phyloP scores from a whole-genome alignment of 2,329 filamentous ascomycete genomes.

The Colletotrichum lentis region DNA sequence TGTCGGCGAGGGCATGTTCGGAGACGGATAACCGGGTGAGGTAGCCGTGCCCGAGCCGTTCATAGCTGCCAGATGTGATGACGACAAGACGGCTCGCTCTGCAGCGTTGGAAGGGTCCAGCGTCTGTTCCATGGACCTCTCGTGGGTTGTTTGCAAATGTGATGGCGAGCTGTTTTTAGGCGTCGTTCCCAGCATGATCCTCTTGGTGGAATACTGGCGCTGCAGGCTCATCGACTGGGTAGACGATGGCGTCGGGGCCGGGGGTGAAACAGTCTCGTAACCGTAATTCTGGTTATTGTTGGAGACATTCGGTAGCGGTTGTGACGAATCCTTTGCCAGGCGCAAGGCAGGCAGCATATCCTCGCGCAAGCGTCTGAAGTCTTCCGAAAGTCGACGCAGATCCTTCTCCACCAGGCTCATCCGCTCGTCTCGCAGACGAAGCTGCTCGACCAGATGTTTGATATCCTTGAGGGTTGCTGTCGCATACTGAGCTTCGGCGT shows the following conservation, averaged over 20 bases:
- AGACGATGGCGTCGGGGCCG: conserved; percentile 64
- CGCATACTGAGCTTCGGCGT: conserved; percentile 84
- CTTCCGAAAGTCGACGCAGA: conserved; percentile 82
- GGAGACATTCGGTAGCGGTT: conserved; percentile 66
- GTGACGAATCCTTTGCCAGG: conserved; percentile 88
- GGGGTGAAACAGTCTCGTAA: conserved; percentile 67
- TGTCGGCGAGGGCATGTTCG: conserved; percentile 75
- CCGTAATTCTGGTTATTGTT: conserved; percentile 54
- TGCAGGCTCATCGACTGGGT: conserved; percentile 65
- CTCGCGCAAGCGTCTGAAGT: conserved; percentile 87
- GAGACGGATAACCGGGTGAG: conserved; percentile 64
- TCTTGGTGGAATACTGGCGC: conserved; percentile 78
- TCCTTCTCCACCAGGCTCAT: conserved; percentile 86
- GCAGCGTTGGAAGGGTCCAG: conserved; percentile 75
- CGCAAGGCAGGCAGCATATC: conserved; percentile 91
- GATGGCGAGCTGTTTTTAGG: conserved; percentile 82
- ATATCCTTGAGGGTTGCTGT: conserved; percentile 94
- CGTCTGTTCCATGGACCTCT: conserved; percentile 69
- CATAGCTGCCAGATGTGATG: conserved; percentile 74
- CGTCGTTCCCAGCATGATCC: conserved; percentile 72
- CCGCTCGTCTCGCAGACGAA: conserved; percentile 88
- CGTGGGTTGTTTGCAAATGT: conserved; percentile 73
- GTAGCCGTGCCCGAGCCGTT: conserved; percentile 66
- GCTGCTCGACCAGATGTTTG: conserved; percentile 86
- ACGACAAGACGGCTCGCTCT: conserved; percentile 71